These are phyloP conservation scores for Penicillium alfredii DNA, from an alignment of 495 filamentous ascomycete species.

Conservation along the genomic window DNA sequence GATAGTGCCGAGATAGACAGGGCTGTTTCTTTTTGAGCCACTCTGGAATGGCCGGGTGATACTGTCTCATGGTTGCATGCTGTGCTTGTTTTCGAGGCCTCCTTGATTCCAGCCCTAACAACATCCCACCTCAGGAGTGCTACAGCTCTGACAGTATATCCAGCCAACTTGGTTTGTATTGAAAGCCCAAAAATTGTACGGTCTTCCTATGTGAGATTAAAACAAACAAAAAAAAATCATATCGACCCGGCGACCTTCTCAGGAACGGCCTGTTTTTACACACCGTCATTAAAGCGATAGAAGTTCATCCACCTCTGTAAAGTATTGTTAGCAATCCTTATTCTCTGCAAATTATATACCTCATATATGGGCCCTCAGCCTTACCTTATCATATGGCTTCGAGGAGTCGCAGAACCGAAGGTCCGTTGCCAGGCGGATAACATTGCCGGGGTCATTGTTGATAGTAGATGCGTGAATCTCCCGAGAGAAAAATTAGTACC, in stretches of 20 bases:
- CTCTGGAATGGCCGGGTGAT: too few species aligned
- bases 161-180: too few species aligned
- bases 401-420: constrained; percentile 49
- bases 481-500: constrained; percentile 1
- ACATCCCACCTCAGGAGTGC: too few species aligned
- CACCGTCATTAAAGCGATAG: constrained; percentile 33
- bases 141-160: background rate
- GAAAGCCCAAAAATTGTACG: too few species aligned
- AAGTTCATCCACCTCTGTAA: constrained; percentile 35
- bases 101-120: background rate
- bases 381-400: constrained; percentile 43
- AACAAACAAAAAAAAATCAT: too few species aligned
- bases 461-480: constrained; percentile 52
- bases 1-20: constrained; percentile 7
- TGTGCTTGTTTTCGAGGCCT: background rate
- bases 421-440: constrained; percentile 53
- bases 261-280: constrained; percentile 18
- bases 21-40: too few species aligned
- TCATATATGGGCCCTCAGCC: background rate
- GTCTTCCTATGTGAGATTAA: too few species aligned
- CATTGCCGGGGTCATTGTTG: constrained; percentile 50
- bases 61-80: too few species aligned
- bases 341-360: background rate
- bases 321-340: constrained; percentile 1
- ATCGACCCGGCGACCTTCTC: too few species aligned